A percentile compares a stretch with the other conserved stretches of the same genome.
Conservation (phyloP, 2,329 filamentous ascomycete species). For the Aspergillus fischeri region DNA sequence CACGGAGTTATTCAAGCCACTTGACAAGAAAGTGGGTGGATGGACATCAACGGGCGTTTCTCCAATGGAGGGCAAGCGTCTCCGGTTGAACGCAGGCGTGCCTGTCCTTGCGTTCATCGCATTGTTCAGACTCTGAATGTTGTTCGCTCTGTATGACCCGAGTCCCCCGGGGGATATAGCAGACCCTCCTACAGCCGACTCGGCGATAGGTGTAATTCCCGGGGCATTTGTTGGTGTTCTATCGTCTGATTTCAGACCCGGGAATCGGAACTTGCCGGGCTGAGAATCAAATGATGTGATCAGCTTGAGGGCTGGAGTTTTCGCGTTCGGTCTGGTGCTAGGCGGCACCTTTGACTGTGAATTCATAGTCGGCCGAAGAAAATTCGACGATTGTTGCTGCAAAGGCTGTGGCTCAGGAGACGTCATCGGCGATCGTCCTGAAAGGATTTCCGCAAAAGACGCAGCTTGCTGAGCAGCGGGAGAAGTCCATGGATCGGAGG, state of each 20-base stretch:
- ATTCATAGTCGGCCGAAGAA: constrained; percentile 15
- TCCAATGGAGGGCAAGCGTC: constrained; percentile 73
- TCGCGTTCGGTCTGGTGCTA: constrained; percentile 60
- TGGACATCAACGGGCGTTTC: constrained; percentile 58
- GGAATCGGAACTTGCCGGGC: constrained; percentile 59
- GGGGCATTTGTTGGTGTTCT: constrained; percentile 70
- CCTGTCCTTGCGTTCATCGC: constrained; percentile 63
- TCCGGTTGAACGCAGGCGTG: constrained; percentile 58
- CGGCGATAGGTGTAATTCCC: constrained; percentile 83
- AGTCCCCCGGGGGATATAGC: constrained; percentile 64
- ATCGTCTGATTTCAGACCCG: constrained; percentile 50
- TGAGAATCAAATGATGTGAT: constrained; percentile 75
- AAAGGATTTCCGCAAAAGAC: constrained; percentile 33
- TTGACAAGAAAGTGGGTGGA: constrained; percentile 39
- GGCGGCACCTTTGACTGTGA: constrained; percentile 43
- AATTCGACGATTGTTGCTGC: constrained; percentile 13
- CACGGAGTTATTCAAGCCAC: constrained; percentile 39
- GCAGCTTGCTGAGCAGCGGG: constrained; percentile 67
- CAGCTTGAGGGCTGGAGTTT: constrained; percentile 80
- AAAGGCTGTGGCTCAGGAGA: constrained; percentile 55
- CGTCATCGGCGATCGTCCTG: constrained; percentile 39
- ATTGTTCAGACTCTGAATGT: constrained; percentile 65
- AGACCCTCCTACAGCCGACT: constrained; percentile 61
- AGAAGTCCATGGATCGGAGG: constrained; percentile 81
- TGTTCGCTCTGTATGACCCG: constrained; percentile 53